These are phyloP conservation scores for Cornus suecica DNA, from an alignment of 148 eudicot genomes.

Conservation along the genomic window DNA sequence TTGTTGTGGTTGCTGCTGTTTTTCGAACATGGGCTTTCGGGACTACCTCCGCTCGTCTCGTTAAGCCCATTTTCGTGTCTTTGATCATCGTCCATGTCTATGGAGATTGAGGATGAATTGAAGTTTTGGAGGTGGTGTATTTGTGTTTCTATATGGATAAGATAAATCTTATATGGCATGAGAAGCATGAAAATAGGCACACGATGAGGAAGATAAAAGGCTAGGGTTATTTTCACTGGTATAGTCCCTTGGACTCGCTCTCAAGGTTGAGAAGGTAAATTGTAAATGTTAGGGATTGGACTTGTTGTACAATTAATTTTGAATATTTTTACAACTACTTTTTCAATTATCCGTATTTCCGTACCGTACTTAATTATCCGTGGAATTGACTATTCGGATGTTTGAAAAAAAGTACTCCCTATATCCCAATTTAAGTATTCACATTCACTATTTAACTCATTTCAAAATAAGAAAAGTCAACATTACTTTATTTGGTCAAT, in stretches of 20 bases:
- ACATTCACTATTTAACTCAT: too few relatives aligned
- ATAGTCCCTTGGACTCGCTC: conserved; percentile 47
- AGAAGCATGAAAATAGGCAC: conserved; percentile 49
- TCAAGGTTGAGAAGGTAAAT: conserved; percentile 19
- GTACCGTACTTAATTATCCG: too few relatives aligned
- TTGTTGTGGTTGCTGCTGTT: conserved; percentile 16
- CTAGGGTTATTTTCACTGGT: conserved; percentile 25
- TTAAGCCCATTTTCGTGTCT: conserved; percentile 26
- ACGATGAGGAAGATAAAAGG: conserved; percentile 28
- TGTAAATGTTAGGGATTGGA: too few relatives aligned
- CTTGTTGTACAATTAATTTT: too few relatives aligned
- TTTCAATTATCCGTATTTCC: too few relatives aligned
- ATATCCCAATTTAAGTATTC: too few relatives aligned
- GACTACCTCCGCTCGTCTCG: conserved; percentile 37
- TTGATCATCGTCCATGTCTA: conserved; percentile 40
- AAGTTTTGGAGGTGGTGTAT: not conserved
- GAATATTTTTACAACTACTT: too few relatives aligned
- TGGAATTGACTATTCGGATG: too few relatives aligned
- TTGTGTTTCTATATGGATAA: conserved; percentile 16
- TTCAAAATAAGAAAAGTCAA: too few relatives aligned
- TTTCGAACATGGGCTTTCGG: conserved; percentile 36
- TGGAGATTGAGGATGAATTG: conserved; percentile 11
- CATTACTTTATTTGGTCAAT: too few relatives aligned
- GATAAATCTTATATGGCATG: conserved; percentile 36
- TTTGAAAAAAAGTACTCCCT: too few relatives aligned